These are phyloP conservation scores for Wickerhamiella kurtzmanii DNA, from an alignment of 805 yeast genomes.

Conservation along the genomic window DNA sequence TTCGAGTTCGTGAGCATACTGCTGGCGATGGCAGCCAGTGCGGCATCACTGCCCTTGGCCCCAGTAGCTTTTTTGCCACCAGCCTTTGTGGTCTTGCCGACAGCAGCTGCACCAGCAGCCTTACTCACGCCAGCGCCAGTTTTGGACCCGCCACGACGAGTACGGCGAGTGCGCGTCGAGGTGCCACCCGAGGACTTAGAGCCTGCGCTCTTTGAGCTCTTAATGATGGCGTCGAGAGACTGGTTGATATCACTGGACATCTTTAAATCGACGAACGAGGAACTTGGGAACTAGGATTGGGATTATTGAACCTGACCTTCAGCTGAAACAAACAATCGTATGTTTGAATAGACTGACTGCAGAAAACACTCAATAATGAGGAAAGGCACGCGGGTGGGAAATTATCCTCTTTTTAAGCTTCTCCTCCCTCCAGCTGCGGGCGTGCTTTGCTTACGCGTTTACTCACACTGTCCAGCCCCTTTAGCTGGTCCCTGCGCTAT, in stretches of 20 bases:
- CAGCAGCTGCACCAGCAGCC: conserved; percentile 4
- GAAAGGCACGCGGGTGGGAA: no score
- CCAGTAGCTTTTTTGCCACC: conserved; percentile 16
- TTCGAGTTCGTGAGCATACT: conserved; percentile 33
- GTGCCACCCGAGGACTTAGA: conserved; percentile 1
- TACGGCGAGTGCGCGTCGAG: background rate
- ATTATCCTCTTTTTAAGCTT: no score
- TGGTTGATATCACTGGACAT: conserved; percentile 52
- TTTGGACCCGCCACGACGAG: conserved; percentile 12
- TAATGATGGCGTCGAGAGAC: conserved; percentile 85
- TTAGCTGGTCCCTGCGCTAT: no score
- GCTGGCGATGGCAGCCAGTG: conserved; percentile 27
- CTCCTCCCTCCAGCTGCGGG: no score
- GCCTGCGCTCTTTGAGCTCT: conserved; percentile 19
- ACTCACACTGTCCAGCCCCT: no score
- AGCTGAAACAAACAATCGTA: no score
- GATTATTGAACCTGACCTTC: no score
- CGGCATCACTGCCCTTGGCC: conserved; percentile 9
- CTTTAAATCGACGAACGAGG: no score
- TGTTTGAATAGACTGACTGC: no score
- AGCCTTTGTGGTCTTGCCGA: conserved; percentile 19
- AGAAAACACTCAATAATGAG: no score
- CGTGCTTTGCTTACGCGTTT: no score
- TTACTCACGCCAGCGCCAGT: conserved; percentile 22
- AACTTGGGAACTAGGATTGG: no score